These are phyloP conservation scores for Aspergillus sp. DNA, from an alignment of 2,329 filamentous ascomycete genomes.

Conservation along the genomic window DNA sequence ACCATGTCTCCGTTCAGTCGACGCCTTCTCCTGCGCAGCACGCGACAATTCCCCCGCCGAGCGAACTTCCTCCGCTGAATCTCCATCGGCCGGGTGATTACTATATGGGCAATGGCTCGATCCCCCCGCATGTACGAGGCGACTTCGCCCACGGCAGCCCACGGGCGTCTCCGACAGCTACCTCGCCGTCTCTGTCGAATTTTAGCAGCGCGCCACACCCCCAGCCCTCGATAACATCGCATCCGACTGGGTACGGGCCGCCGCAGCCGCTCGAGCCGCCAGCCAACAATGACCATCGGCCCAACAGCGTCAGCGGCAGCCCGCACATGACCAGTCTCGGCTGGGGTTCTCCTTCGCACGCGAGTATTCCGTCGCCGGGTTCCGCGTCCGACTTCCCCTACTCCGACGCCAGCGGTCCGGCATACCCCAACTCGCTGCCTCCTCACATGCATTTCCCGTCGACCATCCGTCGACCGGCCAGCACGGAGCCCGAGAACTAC, in stretches of 20 bases:
- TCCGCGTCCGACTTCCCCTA: conserved; percentile 70
- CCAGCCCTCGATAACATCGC: conserved; percentile 64
- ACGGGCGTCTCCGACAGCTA: conserved; percentile 52
- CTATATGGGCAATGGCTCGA: conserved; percentile 68
- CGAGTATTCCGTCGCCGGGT: conserved; percentile 60
- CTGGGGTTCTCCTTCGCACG: conserved; percentile 79
- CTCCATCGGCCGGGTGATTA: conserved; percentile 66
- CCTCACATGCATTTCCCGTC: conserved; percentile 65
- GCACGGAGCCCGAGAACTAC: conserved; percentile 62
- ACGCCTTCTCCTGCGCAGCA: conserved; percentile 79
- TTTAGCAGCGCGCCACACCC: conserved; percentile 43
- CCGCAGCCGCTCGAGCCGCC: conserved; percentile 77
- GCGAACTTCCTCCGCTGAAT: conserved; percentile 61
- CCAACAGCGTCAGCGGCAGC: conserved; percentile 67
- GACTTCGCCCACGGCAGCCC: conserved; percentile 65
- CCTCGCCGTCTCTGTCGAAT: conserved; percentile 55
- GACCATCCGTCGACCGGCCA: conserved; percentile 62
- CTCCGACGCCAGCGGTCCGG: conserved; percentile 57
- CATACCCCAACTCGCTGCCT: conserved; percentile 34
- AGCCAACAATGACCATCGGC: conserved; percentile 63
- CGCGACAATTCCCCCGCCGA: conserved; percentile 67
- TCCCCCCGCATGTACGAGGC: conserved; percentile 71
- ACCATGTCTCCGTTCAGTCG: conserved; percentile 40
- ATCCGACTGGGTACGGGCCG: conserved; percentile 73
- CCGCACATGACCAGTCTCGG: conserved; percentile 74